phyloP scores from a whole-genome alignment of 805 yeast species.

The Kluyveromyces siamensis region DNA sequence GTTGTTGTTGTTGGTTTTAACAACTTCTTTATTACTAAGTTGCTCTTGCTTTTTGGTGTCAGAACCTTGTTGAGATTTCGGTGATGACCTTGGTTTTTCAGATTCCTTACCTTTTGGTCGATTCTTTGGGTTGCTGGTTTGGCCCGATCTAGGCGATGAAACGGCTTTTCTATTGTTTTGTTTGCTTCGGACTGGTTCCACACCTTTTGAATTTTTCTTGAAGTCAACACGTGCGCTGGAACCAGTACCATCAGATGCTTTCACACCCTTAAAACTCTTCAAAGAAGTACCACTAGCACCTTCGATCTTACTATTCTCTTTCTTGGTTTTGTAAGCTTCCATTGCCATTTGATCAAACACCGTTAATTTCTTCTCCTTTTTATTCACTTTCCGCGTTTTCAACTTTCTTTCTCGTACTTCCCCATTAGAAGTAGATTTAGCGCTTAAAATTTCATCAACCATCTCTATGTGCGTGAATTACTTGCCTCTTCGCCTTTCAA shows the following conservation, averaged over 20 bases:
- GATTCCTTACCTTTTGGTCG: neutral
- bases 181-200: neutral
- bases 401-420: slow-evolving; percentile 18
- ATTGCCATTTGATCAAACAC: slow-evolving; percentile 21
- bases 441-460: slow-evolving; percentile 24
- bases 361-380: slow-evolving; percentile 17
- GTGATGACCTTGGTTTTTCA: neutral
- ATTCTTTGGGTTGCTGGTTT: neutral
- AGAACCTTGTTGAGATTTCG: neutral
- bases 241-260: slow-evolving; percentile 9
- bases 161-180: neutral
- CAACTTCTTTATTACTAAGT: neutral
- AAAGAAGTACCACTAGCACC: slow-evolving; percentile 33
- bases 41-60: neutral
- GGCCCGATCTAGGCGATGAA: neutral
- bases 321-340: slow-evolving; percentile 18
- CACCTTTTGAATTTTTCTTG: neutral
- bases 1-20: neutral
- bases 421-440: slow-evolving; percentile 1
- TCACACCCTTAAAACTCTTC: slow-evolving; percentile 29
- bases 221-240: neutral
- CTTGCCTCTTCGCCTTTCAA: too few relatives aligned
- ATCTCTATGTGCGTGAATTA: slow-evolving; percentile 28
- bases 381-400: slow-evolving; percentile 13
- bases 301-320: slow-evolving; percentile 33